Evolutionary conservation across 2,329 filamentous ascomycete genomes (phyloP).

Genomic region (Lachnellula hyalina): DNA sequence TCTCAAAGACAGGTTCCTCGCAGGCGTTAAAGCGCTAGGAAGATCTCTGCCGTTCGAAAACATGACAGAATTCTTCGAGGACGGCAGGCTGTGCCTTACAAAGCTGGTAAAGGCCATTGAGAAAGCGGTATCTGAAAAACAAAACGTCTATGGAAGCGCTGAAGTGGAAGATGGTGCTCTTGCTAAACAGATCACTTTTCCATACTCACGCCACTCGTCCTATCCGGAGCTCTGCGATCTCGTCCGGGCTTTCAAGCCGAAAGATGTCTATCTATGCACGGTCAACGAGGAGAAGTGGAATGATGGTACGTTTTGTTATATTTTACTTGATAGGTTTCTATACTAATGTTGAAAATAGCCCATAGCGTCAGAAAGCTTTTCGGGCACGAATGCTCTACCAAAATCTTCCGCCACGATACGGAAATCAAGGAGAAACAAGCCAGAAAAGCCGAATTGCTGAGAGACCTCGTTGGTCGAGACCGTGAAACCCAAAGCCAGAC

Average conservation of each 20-base stretch:
- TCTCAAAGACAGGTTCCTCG: slow-evolving; percentile 22
- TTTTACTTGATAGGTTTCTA: background rate
- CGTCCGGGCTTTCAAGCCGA: slow-evolving; percentile 62
- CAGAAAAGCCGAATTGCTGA: background rate
- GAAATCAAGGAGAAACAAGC: slow-evolving; percentile 43
- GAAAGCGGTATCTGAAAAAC: slow-evolving; percentile 13
- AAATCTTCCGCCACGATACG: slow-evolving; percentile 59
- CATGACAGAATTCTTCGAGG: slow-evolving; percentile 14
- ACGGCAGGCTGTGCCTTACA: slow-evolving; percentile 18
- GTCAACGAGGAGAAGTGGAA: slow-evolving; percentile 60
- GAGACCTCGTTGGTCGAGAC: background rate
- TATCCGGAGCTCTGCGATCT: slow-evolving; percentile 73
- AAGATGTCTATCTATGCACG: slow-evolving; percentile 79
- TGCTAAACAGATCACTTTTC: slow-evolving; percentile 52
- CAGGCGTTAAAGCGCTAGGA: slow-evolving; percentile 18
- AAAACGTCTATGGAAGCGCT: background rate
- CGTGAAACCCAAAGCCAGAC: slow-evolving; percentile 15
- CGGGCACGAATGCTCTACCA: slow-evolving; percentile 58
- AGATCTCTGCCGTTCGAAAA: slow-evolving; percentile 23
- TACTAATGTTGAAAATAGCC: slow-evolving; percentile 25
- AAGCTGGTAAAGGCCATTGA: slow-evolving; percentile 24
- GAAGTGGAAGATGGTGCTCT: slow-evolving; percentile 7
- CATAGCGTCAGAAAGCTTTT: slow-evolving; percentile 67
- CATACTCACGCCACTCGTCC: slow-evolving; percentile 86
- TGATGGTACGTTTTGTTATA: slow-evolving; percentile 34